Evolutionary conservation across 2,329 filamentous ascomycete species (phyloP).

Genomic region (Penicillium sp.): DNA sequence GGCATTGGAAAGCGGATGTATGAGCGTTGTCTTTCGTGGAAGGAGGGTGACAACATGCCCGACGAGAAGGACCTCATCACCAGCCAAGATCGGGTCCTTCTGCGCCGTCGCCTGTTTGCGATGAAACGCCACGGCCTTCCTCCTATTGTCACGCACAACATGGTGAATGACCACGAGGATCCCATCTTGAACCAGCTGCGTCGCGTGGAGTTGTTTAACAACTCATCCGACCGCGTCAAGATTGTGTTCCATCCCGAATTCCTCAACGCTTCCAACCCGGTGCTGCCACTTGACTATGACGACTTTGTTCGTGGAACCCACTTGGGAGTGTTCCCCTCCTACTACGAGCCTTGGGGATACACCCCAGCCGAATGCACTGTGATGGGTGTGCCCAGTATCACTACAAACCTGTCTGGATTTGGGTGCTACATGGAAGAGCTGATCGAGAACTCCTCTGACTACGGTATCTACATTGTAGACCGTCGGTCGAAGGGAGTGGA

Average conservation of each 20-base stretch:
- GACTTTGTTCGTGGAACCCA: constrained; percentile 98
- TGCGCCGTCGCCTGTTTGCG: constrained; percentile 87
- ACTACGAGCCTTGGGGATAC: constrained; percentile 99
- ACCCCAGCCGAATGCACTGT: constrained; percentile 97
- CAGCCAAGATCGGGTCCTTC: constrained; percentile 84
- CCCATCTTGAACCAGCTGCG: constrained; percentile 95
- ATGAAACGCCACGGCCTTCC: constrained; percentile 92
- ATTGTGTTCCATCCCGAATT: constrained; percentile 98
- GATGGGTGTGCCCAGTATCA: constrained; percentile 98
- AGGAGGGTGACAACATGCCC: constrained; percentile 87
- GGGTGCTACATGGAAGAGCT: constrained; percentile 99
- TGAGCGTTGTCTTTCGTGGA: constrained; percentile 91
- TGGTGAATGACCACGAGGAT: constrained; percentile 90
- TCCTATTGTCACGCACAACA: constrained; percentile 98
- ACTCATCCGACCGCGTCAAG: constrained; percentile 92
- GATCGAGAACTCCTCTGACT: constrained; percentile 96
- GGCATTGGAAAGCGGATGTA: constrained; percentile 93
- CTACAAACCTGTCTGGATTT: constrained; percentile 95
- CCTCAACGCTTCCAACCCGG: constrained; percentile 90
- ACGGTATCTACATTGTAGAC: constrained; percentile 98
- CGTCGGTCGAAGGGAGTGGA: constrained; percentile 93
- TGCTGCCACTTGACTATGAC: constrained; percentile 93
- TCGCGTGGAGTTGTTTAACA: constrained; percentile 94
- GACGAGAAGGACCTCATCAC: constrained; percentile 97
- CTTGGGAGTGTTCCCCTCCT: constrained; percentile 91